These are phyloP conservation scores for Colletotrichum endophyticum DNA, from an alignment of 2,329 filamentous ascomycete species.

Conservation along the genomic window DNA sequence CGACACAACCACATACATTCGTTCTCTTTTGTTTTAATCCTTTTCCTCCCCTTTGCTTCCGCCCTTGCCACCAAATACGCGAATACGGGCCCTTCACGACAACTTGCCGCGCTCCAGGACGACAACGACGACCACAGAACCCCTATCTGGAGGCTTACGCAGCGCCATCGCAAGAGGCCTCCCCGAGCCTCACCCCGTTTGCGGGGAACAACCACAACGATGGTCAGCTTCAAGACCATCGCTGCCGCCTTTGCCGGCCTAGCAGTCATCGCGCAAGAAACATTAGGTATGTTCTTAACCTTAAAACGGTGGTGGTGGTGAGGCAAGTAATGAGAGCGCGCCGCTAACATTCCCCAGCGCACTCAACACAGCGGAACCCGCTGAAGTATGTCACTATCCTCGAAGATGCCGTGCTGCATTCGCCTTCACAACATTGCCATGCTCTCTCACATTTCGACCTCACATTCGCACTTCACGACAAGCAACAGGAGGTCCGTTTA, in stretches of 20 bases:
- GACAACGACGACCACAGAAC: not conserved
- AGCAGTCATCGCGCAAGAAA: conserved; percentile 34
- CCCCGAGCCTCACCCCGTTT: conserved; percentile 14
- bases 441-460: conserved; percentile 85
- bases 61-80: not conserved
- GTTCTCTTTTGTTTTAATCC: conserved; percentile 12
- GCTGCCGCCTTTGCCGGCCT: conserved; percentile 33
- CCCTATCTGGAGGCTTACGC: conserved; percentile 2
- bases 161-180: conserved; percentile 1
- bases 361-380: conserved; percentile 78
- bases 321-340: not conserved
- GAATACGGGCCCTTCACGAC: not conserved
- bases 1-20: conserved; percentile 1
- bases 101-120: not conserved
- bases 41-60: not conserved
- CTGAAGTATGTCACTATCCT: conserved; percentile 76
- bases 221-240: conserved; percentile 37
- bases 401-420: conserved; percentile 78
- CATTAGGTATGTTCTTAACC: conserved; percentile 30
- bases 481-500: conserved; percentile 75
- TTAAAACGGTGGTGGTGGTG: not conserved
- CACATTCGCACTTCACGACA: conserved; percentile 74
- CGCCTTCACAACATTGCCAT: conserved; percentile 79
- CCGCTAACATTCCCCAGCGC: conserved; percentile 47
- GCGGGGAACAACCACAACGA: conserved; percentile 25